phyloP scores from a whole-genome alignment of 768 basidiomycete genomes.

The Rossbeevera mucosa region DNA sequence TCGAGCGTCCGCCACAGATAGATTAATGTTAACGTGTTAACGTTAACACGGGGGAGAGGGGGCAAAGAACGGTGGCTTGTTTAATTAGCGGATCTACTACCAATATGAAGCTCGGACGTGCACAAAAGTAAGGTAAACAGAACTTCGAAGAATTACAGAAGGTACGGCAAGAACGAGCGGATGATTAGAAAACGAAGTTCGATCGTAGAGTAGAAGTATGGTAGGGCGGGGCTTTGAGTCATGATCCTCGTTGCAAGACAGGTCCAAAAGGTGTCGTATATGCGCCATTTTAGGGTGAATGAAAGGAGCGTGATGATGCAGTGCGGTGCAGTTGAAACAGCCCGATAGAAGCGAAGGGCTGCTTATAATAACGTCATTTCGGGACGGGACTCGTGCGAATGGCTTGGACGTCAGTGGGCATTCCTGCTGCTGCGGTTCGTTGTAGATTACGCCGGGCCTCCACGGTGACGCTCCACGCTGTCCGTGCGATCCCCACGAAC shows the following conservation, averaged over 20 bases:
- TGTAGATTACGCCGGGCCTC: constrained; percentile 46
- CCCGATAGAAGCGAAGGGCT: constrained; percentile 7
- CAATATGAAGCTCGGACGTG: constrained; percentile 11
- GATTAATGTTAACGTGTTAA: no score
- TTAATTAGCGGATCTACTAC: constrained; percentile 18
- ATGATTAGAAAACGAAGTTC: constrained; percentile 24
- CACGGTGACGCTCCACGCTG: constrained; percentile 71
- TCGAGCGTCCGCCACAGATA: neutral
- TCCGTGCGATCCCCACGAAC: constrained; percentile 48
- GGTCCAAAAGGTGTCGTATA: constrained; percentile 21
- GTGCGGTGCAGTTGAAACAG: neutral
- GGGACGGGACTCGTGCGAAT: constrained; percentile 7
- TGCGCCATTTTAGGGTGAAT: constrained; percentile 22
- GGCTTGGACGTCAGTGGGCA: constrained; percentile 12
- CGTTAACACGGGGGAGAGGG: neutral
- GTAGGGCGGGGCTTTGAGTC: constrained; percentile 11
- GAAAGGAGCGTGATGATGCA: constrained; percentile 18
- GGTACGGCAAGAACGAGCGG: constrained; percentile 1
- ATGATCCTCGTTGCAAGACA: constrained; percentile 27
- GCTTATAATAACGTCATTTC: constrained; percentile 20
- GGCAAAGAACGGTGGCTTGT: neutral
- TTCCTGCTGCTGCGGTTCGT: constrained; percentile 8
- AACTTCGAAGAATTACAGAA: neutral
- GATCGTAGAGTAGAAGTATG: constrained; percentile 8
- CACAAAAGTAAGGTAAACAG: neutral